Evolutionary conservation across 495 filamentous ascomycete genomes (phyloP), one percentile per base, ranked within the genome.

Genomic region (Usnea hakonensis): DNA sequence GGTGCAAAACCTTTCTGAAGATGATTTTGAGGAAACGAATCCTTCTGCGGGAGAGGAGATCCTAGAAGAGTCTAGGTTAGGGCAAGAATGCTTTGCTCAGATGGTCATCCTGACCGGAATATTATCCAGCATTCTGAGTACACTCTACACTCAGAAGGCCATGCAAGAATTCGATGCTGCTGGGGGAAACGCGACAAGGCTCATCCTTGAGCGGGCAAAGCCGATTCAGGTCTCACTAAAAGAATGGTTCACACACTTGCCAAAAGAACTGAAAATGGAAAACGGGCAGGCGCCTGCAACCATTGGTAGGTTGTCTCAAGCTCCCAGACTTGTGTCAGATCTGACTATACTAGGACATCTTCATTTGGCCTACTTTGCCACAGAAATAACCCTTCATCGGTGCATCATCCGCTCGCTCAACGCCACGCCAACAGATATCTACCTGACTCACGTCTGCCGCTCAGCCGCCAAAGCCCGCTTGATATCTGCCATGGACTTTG

Each of bases 361-460:
- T n/a, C 81, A 84, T 58, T 73, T 86, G 32, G 79, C 80, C 48
- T 86, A 85, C 70, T 83, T 85, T 56, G 80, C 83, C 37, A 82
- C 81, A 13, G 82, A 84, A 70, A 84, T 85, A 64, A 84, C 83
- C 44, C 76, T 86, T 7, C 83, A 84, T 70, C 78, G 83, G 35
- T 82, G 77, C 67, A 83, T 86, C 61, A 76, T 86, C 50, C 78
- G 81, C 26, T 80, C 77, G 11, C 72, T 86, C 32, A 69, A 72
- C 28, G 67, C 73, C 3, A 70, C 74, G 23, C 72, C 77, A 53
- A 72, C 75, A 26, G 79, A 82, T 65, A 72, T 75, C 14, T 79
- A 80, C 71, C 84, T 96, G 53, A 83, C 91, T 21, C 91, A 96
- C 76, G 96, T 97, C 69, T 97, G 92, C 75, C 94, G 94, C 57